A percentile compares a stretch with the other conserved stretches of the same genome.
Conservation (phyloP, 805 yeast genomes). For the Priceomyces haplophilus region DNA sequence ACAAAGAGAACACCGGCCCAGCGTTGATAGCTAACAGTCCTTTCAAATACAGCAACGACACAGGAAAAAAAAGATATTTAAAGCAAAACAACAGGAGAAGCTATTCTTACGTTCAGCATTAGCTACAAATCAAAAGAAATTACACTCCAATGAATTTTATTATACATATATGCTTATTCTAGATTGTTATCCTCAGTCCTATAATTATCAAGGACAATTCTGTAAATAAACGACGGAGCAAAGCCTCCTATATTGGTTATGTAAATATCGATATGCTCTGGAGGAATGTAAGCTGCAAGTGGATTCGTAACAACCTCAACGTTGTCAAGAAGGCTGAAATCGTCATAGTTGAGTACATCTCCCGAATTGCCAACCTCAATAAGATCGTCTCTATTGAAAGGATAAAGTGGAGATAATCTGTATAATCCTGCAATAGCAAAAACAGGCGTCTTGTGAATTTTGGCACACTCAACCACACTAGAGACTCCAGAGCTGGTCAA, state of each 20-base stretch:
- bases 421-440: constrained; percentile 92
- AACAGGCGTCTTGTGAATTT: constrained; percentile 93
- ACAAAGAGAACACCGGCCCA: neutral
- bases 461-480: constrained; percentile 92
- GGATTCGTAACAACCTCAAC: constrained; percentile 82
- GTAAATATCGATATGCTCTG: constrained; percentile 90
- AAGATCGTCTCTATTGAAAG: constrained; percentile 77
- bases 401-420: constrained; percentile 89
- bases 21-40: neutral
- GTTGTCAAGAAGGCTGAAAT: constrained; percentile 63
- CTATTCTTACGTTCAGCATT: neutral
- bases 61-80: neutral
- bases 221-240: constrained; percentile 92
- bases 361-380: constrained; percentile 93
- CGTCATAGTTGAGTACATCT: constrained; percentile 76
- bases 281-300: constrained; percentile 83
- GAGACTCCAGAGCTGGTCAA: constrained; percentile 87
- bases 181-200: constrained; percentile 75
- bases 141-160: constrained; percentile 1
- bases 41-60: neutral
- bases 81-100: neutral
- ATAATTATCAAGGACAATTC: constrained; percentile 93
- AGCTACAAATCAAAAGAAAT: neutral
- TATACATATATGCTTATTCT: constrained; percentile 25
- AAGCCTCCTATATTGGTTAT: constrained; percentile 95